These are phyloP conservation scores for Solanum raphanifolium DNA, from an alignment of 257 asterid species.

Conservation along the genomic window DNA sequence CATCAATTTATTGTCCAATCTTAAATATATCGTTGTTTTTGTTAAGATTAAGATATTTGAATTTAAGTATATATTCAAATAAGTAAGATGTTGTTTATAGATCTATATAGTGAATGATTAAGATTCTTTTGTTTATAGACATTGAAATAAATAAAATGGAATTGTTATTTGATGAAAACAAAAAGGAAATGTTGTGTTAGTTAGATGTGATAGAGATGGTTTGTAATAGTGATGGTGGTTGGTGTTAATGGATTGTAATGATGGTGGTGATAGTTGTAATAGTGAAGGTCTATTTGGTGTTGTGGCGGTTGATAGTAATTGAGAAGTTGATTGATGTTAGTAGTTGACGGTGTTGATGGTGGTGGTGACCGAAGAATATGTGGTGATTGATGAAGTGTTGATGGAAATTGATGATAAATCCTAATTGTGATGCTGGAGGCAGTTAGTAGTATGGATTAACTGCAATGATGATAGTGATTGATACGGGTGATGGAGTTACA, in stretches of 20 bases:
- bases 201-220: not conserved
- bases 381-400: not conserved
- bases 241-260: not conserved
- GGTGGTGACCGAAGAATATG: not conserved
- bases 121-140: too few relatives aligned
- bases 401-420: not conserved
- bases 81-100: too few relatives aligned
- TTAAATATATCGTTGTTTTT: not conserved
- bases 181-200: not conserved
- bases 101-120: too few relatives aligned
- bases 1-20: not conserved
- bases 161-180: too few relatives aligned
- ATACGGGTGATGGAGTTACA: too few relatives aligned
- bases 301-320: not conserved
- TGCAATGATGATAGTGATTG: not conserved
- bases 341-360: not conserved
- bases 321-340: not conserved
- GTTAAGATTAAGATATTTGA: too few relatives aligned
- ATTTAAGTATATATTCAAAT: too few relatives aligned
- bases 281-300: not conserved
- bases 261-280: not conserved
- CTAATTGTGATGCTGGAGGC: not conserved
- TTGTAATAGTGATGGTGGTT: not conserved
- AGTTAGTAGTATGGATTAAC: not conserved
- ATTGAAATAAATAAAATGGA: too few relatives aligned